A percentile compares a stretch with the other conserved stretches of the same genome.
Evolutionary conservation across 805 yeast genomes (phyloP).

Genomic region (Candida sonorensis): DNA sequence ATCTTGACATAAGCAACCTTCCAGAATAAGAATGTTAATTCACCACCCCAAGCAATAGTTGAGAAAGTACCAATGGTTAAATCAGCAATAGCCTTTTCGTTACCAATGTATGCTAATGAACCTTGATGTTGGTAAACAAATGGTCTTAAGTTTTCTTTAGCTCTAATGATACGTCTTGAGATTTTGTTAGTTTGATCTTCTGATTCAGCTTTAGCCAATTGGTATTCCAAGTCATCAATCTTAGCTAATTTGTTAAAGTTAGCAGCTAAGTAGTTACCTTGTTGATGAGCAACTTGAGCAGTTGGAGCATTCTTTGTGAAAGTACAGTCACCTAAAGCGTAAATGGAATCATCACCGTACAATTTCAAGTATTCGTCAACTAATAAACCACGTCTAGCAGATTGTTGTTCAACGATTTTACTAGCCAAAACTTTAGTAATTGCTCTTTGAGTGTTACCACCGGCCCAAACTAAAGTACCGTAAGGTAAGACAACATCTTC

Average conservation of each 20-base stretch:
- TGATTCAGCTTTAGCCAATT: slow-evolving; percentile 33
- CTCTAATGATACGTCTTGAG: slow-evolving; percentile 36
- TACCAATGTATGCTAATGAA: slow-evolving; percentile 88
- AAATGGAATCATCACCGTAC: slow-evolving; percentile 75
- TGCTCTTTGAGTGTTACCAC: slow-evolving; percentile 89
- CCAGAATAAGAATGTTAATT: slow-evolving; percentile 89
- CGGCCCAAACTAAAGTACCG: slow-evolving; percentile 95
- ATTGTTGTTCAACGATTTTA: slow-evolving; percentile 67
- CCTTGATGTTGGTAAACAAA: slow-evolving; percentile 88
- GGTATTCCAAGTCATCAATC: slow-evolving; percentile 48
- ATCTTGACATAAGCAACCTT: slow-evolving; percentile 87
- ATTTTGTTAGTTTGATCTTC: slow-evolving; percentile 31
- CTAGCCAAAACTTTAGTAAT: slow-evolving; percentile 60
- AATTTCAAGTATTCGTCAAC: slow-evolving; percentile 78
- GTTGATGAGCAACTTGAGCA: slow-evolving; percentile 96
- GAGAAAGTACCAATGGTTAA: slow-evolving; percentile 74
- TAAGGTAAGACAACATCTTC: slow-evolving; percentile 62
- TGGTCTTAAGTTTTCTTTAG: slow-evolving; percentile 40
- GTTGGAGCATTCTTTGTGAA: slow-evolving; percentile 90
- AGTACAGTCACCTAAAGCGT: slow-evolving; percentile 93
- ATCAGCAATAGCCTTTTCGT: slow-evolving; percentile 92
- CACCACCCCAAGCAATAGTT: slow-evolving; percentile 76
- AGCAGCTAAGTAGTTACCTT: slow-evolving; percentile 75
- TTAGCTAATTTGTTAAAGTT: slow-evolving; percentile 61
- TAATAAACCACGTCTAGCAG: slow-evolving; percentile 85